phyloP scores from a whole-genome alignment of 139 green algal species.

The Picochlorum sp. region DNA sequence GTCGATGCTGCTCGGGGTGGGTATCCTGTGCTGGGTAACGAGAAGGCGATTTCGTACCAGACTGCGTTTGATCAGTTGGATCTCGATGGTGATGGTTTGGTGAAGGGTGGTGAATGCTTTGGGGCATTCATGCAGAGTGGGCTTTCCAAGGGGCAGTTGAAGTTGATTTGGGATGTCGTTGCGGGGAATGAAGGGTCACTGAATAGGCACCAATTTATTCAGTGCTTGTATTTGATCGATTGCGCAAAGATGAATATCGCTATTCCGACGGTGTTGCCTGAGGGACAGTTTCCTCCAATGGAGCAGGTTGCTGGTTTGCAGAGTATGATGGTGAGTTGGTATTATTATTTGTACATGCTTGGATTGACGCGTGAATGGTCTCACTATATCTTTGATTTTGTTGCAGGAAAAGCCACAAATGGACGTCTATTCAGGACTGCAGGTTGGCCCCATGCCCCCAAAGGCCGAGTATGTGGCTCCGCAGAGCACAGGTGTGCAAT shows the following conservation, averaged over 20 bases:
- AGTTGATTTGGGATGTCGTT: conserved; percentile 58
- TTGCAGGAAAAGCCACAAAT: background rate
- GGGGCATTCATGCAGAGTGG: conserved; percentile 66
- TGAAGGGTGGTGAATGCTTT: conserved; percentile 72
- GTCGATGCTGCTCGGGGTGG: background rate
- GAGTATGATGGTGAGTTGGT: conserved; percentile 3
- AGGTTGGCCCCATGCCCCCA: background rate
- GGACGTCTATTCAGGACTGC: background rate
- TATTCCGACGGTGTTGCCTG: conserved; percentile 35
- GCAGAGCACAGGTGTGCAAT: too few relatives aligned
- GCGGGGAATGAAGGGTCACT: conserved; percentile 53
- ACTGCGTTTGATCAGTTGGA: conserved; percentile 63
- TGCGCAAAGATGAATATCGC: conserved; percentile 33
- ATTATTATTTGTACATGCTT: conserved; percentile 2
- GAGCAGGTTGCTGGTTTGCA: conserved; percentile 1
- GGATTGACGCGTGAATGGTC: too few relatives aligned
- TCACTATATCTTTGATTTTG: background rate
- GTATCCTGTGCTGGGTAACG: conserved; percentile 41
- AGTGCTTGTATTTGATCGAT: conserved; percentile 74
- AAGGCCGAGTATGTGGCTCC: background rate
- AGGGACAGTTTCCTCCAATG: conserved; percentile 46
- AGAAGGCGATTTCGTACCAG: conserved; percentile 50
- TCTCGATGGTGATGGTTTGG: conserved; percentile 50
- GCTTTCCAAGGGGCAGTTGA: conserved; percentile 59
- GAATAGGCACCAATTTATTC: conserved; percentile 55